These are phyloP conservation scores for Ambrosia hybrid DNA, from an alignment of 140 eudicot genomes.

Conservation along the genomic window DNA sequence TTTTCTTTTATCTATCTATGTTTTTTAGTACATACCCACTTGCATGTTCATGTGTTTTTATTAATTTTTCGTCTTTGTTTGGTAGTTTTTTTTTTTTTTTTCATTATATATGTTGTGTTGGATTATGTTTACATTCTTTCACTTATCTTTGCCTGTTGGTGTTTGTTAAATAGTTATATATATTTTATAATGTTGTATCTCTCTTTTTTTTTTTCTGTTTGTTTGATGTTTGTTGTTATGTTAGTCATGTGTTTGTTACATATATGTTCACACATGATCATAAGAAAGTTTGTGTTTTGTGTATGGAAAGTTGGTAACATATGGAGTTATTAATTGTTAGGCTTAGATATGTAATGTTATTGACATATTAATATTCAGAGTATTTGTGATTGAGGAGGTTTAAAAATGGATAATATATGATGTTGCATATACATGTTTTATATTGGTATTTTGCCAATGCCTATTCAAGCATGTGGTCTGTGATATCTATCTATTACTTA, in stretches of 20 bases:
- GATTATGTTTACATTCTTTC: not conserved
- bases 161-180: too few species aligned
- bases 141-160: not conserved
- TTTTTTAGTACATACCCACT: conserved; percentile 7
- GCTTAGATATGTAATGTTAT: not conserved
- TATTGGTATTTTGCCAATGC: not conserved
- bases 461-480: conserved; percentile 6
- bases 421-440: conserved; percentile 14
- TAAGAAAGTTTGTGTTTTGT: not conserved
- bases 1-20: not conserved
- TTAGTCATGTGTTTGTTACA: not conserved
- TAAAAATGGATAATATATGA: not conserved
- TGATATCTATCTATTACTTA: not conserved
- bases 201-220: not conserved
- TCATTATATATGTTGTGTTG: conserved; percentile 1
- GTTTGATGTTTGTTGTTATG: not conserved
- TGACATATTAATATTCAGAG: conserved; percentile 8
- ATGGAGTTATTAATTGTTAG: not conserved
- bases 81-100: not conserved
- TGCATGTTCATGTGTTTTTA: conserved; percentile 33
- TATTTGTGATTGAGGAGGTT: conserved; percentile 2
- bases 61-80: not conserved
- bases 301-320: not conserved
- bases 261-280: not conserved
- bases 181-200: too few species aligned